These are phyloP conservation scores for Protea cynaroides DNA, from an alignment of 164 flowering plant genomes.

Conservation along the genomic window DNA sequence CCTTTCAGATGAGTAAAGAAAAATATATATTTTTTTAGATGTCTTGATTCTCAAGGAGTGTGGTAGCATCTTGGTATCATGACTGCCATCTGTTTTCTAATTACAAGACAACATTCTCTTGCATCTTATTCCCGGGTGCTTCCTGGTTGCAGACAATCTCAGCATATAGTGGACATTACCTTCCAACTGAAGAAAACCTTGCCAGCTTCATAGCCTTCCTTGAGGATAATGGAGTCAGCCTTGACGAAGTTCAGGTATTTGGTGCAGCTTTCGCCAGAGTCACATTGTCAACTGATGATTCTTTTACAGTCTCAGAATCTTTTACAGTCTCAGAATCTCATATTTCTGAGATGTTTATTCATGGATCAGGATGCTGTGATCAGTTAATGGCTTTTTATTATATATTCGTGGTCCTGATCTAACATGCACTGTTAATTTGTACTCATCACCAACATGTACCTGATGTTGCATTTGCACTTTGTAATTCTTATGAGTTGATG, in stretches of 20 bases:
- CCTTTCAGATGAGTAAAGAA: neutral
- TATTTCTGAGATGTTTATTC: neutral
- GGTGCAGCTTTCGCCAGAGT: neutral
- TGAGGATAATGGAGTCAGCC: constrained; percentile 58
- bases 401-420: neutral
- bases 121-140: neutral
- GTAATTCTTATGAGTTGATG: constrained; percentile 2
- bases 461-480: neutral
- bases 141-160: constrained; percentile 60
- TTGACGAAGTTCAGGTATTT: constrained; percentile 56
- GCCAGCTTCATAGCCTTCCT: constrained; percentile 49
- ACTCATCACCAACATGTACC: neutral
- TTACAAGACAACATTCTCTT: neutral
- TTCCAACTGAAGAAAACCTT: constrained; percentile 70
- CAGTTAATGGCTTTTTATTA: neutral
- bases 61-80: too few species aligned
- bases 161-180: constrained; percentile 89
- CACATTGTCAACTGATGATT: too few species aligned
- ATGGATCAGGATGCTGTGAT: neutral
- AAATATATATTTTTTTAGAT: neutral
- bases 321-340: too few species aligned
- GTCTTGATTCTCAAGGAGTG: neutral
- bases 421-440: neutral
- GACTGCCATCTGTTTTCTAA: too few species aligned
- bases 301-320: too few species aligned